Conservation (phyloP, 306 rosid species). For the Casuarina glauca region DNA sequence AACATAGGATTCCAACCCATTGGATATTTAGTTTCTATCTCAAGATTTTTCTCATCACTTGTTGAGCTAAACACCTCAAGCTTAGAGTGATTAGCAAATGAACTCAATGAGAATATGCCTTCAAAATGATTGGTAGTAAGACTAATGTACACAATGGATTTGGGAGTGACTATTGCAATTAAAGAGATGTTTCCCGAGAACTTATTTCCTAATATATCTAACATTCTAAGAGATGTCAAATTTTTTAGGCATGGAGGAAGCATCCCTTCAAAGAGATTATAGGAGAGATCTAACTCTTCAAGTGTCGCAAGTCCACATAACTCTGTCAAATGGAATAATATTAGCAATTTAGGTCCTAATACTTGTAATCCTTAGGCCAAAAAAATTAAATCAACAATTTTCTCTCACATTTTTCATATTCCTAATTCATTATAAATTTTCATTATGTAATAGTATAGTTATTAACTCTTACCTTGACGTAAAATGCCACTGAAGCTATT, state of each 20-base stretch:
- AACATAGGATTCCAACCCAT: slow-evolving; percentile 13
- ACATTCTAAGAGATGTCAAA: no score
- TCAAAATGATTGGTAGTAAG: slow-evolving; percentile 21
- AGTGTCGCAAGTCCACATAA: no score
- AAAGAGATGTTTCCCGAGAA: slow-evolving; percentile 16
- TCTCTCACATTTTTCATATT: not conserved
- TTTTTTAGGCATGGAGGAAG: no score
- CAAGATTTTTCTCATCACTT: not conserved
- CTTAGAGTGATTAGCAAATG: not conserved
- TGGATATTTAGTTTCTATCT: slow-evolving; percentile 20
- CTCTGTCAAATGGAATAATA: not conserved
- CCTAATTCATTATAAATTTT: not conserved
- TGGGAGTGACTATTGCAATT: not conserved
- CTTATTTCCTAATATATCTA: not conserved
- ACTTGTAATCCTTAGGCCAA: no score
- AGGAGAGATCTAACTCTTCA: no score
- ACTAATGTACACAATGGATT: slow-evolving; percentile 15
- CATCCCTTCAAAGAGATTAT: no score
- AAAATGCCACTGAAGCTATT: not conserved
- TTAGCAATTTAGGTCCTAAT: not conserved
- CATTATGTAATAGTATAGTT: not conserved
- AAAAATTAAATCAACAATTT: not conserved
- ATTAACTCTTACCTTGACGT: not conserved
- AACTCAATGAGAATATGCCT: slow-evolving; percentile 12
- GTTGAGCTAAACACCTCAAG: slow-evolving; percentile 9